Evolutionary conservation across 108 stramenopile genomes (phyloP).

Genomic region (Fragilaria crotonensis): DNA sequence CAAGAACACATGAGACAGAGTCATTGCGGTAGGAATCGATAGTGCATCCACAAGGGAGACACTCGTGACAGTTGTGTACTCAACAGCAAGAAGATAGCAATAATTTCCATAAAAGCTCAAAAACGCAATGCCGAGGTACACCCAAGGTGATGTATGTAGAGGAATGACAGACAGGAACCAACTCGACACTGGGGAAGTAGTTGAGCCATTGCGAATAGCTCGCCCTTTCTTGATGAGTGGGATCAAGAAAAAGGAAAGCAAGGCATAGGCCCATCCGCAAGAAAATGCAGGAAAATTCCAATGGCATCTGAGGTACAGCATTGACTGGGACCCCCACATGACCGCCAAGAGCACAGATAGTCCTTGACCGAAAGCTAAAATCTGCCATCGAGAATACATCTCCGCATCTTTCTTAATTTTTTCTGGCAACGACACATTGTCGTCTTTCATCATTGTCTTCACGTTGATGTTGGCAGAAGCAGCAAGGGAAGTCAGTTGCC

Average conservation of each 20-base stretch:
- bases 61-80: constrained; percentile 74
- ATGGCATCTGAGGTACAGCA: neutral
- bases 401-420: no score
- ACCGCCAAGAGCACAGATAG: neutral
- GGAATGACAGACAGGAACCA: constrained; percentile 1
- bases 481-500: no score
- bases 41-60: constrained; percentile 79
- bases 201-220: neutral
- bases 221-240: neutral
- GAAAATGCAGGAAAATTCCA: neutral
- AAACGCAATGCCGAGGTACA: constrained; percentile 1
- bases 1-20: constrained; percentile 52
- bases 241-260: neutral
- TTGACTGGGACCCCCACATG: constrained; percentile 1
- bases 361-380: constrained; percentile 2
- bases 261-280: neutral
- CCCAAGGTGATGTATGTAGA: constrained; percentile 1
- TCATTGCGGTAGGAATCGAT: constrained; percentile 80
- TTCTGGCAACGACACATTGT: no score
- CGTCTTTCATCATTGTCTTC: no score
- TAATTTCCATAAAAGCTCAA: constrained; percentile 3
- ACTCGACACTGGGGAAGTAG: neutral
- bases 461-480: no score
- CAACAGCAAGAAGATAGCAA: constrained; percentile 1
- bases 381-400: neutral